Percentiles rank a stretch among this genome's conserved stretches.
These are phyloP conservation scores for Rhododendron mucronatum DNA, from an alignment of 148 eudicot species.

Conservation along the genomic window DNA sequence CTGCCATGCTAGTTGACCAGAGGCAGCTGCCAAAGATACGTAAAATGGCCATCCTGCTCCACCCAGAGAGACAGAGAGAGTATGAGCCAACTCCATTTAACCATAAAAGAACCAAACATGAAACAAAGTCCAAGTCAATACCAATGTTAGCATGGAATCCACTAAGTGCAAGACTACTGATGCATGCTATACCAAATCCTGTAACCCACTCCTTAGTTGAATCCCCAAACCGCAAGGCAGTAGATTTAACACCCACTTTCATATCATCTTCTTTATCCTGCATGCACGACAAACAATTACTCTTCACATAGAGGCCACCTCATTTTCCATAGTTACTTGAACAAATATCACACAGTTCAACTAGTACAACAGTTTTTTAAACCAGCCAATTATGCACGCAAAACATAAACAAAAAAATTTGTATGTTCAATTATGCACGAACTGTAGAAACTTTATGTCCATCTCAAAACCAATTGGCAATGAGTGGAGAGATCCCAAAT, in stretches of 20 bases:
- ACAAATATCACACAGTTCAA: background rate
- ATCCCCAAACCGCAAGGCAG: constrained; percentile 91
- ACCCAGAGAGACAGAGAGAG: constrained; percentile 8
- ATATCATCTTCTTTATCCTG: constrained; percentile 93
- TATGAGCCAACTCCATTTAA: background rate
- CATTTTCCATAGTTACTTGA: background rate
- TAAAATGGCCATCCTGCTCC: constrained; percentile 86
- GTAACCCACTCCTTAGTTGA: constrained; percentile 70
- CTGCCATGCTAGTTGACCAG: constrained; percentile 84
- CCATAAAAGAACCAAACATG: background rate
- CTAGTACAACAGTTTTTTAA: background rate
- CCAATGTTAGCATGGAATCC: constrained; percentile 80
- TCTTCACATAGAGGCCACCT: background rate
- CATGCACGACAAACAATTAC: constrained; percentile 8
- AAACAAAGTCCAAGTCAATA: constrained; percentile 16
- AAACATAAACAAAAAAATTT: no score
- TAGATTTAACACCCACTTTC: constrained; percentile 89
- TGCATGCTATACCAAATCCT: constrained; percentile 78
- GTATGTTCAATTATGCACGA: background rate
- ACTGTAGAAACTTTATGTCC: no score
- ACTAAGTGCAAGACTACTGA: constrained; percentile 66
- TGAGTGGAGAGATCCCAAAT: no score
- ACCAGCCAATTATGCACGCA: background rate
- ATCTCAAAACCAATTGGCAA: no score
- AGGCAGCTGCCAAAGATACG: constrained; percentile 54